Base-by-base conservation (phyloP, 148 eudicot species). In the Bassia scoparia region DNA sequence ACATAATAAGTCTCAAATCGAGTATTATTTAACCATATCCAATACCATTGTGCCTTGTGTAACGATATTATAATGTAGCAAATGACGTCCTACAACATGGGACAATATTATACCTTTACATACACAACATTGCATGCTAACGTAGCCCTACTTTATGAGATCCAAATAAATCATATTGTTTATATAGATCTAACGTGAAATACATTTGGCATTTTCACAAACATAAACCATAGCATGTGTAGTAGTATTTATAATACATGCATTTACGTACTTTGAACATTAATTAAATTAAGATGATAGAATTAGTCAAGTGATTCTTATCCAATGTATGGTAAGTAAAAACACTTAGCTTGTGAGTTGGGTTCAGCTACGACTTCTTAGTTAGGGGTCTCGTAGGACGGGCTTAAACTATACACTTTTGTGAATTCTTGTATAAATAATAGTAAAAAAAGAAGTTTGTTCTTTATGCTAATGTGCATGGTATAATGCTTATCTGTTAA, bases 161-260 rank as follows among this genome's bases (percentile, higher is more conserved):
- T 34, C 34, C 12, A 34, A 53, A 53, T 29, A 70, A n/a, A 31
- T 20, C 7, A 34, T 31, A 13, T 50, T 53, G 21, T 69, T 33
- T 35, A 4, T 54, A 70, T 70, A 70, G 73, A 55, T 62, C 73
- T 70, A 54, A 70, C 73, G 35, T 70, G 73, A 53, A n/a, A 11
- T 13, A 21, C 3, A 53, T 54, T 54, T 70, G 73, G 33, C 17
- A 38, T 21, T 65, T 17, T 18, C 37, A 60, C 37, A 30, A 30
- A 29, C 21, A 30, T 31, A 59, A 14, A 18, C 20, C 18, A 49
- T 49, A 21, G 50, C 15, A 49, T 49, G 10, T 41, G 10, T 11
- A 4, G 10, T 4, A 41, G 44, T 5, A 41, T 4, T 15, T 18
- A 49, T 49, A 5, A 49, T 55, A 3, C 7, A 55, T 8, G 58